phyloP scores from a whole-genome alignment of 2,329 filamentous ascomycete species.

The Didymella segeticola region DNA sequence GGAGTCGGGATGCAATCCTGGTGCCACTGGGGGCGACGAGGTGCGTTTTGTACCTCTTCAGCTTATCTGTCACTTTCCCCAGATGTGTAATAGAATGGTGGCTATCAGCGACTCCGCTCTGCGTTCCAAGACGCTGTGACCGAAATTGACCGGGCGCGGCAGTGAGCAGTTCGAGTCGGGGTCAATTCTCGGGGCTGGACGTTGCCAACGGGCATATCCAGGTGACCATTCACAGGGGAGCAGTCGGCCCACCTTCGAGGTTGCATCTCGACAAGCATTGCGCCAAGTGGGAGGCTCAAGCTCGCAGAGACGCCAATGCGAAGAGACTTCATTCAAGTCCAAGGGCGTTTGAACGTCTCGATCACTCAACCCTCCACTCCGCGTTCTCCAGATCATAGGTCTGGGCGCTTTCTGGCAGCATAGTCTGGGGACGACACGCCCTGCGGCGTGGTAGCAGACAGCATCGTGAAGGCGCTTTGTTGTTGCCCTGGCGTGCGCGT shows the following conservation, averaged over 20 bases:
- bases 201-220: constrained; percentile 12
- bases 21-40: not conserved
- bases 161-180: constrained; percentile 13
- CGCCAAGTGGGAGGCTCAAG: constrained; percentile 15
- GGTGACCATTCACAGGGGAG: constrained; percentile 9
- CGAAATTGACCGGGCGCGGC: constrained; percentile 18
- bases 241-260: constrained; percentile 9
- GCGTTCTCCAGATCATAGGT: constrained; percentile 11
- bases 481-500: constrained; percentile 12
- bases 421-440: constrained; percentile 11
- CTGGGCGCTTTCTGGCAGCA: constrained; percentile 5
- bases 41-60: constrained; percentile 11
- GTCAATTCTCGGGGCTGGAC: constrained; percentile 10
- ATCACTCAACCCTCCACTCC: constrained; percentile 2
- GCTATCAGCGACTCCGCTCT: constrained; percentile 16
- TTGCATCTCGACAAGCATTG: constrained; percentile 11
- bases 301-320: not conserved
- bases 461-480: constrained; percentile 15
- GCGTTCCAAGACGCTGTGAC: constrained; percentile 13
- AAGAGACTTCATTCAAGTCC: constrained; percentile 1
- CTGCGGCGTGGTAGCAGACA: constrained; percentile 10
- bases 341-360: not conserved
- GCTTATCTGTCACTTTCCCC: constrained; percentile 19
- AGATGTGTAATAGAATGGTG: constrained; percentile 25
- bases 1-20: not conserved